phyloP scores from a whole-genome alignment of 805 yeast species.

The Pichia insulana region DNA sequence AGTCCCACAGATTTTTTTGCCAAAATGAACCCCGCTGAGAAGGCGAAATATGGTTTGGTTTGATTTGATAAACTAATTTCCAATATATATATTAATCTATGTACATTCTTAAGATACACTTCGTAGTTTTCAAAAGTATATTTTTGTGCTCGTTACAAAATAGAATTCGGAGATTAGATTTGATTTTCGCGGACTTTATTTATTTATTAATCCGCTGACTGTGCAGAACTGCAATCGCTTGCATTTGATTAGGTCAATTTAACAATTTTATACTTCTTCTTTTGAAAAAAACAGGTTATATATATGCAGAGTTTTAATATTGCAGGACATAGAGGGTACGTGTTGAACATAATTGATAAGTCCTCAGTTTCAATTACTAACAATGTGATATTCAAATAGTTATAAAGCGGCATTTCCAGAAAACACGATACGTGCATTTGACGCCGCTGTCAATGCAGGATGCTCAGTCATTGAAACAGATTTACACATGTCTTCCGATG shows the following conservation, averaged over 20 bases:
- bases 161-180: too few species aligned
- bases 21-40: conserved; percentile 36
- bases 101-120: too few species aligned
- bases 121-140: too few species aligned
- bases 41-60: conserved; percentile 26
- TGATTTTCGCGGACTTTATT: too few species aligned
- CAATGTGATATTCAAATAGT: conserved; percentile 6
- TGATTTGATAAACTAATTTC: background rate
- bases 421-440: conserved; percentile 29
- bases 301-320: conserved; percentile 1
- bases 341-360: background rate
- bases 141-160: too few species aligned
- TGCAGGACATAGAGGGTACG: conserved; percentile 28
- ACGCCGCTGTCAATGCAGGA: conserved; percentile 28
- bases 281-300: background rate
- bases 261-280: too few species aligned
- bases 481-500: conserved; percentile 29
- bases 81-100: too few species aligned
- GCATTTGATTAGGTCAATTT: too few species aligned
- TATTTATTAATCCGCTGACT: too few species aligned
- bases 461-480: conserved; percentile 31
- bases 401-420: conserved; percentile 26
- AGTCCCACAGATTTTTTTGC: conserved; percentile 58
- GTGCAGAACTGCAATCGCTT: too few species aligned
- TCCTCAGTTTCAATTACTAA: background rate